Conservation (phyloP, 805 yeast species). For the Cyberlindnera amylophila region DNA sequence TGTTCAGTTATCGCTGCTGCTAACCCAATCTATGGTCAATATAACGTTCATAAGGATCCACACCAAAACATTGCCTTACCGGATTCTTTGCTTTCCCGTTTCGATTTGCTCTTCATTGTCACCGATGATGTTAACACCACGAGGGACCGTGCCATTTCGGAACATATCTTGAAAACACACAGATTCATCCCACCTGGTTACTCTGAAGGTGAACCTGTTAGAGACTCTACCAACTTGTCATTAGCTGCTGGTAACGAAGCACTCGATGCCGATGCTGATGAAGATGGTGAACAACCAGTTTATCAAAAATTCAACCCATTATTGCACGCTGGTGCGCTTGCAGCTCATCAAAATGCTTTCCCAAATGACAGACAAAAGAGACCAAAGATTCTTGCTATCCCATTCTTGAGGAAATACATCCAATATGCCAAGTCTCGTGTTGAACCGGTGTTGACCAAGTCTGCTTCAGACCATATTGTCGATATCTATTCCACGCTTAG, state of each 20-base stretch:
- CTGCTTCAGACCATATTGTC: conserved; percentile 79
- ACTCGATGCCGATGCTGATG: conserved; percentile 42
- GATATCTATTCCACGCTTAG: conserved; percentile 76
- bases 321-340: conserved; percentile 73
- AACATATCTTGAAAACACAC: conserved; percentile 93
- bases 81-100: conserved; percentile 93
- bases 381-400: conserved; percentile 61
- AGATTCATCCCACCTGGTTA: conserved; percentile 84
- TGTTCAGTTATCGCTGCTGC: conserved; percentile 98
- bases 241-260: conserved; percentile 77
- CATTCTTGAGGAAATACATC: conserved; percentile 85
- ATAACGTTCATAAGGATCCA: conserved; percentile 93
- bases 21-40: conserved; percentile 95
- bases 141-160: conserved; percentile 83
- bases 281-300: conserved; percentile 39
- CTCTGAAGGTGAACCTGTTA: conserved; percentile 88
- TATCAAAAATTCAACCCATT: conserved; percentile 81
- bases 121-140: conserved; percentile 90
- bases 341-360: conserved; percentile 31
- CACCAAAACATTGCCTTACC: conserved; percentile 96
- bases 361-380: conserved; percentile 29
- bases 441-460: conserved; percentile 71
- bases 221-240: conserved; percentile 68
- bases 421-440: conserved; percentile 91
- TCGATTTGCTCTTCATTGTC: conserved; percentile 90